Base-by-base conservation (phyloP, 2,329 filamentous ascomycete species). In the Aspergillus brunneoviolaceus region DNA sequence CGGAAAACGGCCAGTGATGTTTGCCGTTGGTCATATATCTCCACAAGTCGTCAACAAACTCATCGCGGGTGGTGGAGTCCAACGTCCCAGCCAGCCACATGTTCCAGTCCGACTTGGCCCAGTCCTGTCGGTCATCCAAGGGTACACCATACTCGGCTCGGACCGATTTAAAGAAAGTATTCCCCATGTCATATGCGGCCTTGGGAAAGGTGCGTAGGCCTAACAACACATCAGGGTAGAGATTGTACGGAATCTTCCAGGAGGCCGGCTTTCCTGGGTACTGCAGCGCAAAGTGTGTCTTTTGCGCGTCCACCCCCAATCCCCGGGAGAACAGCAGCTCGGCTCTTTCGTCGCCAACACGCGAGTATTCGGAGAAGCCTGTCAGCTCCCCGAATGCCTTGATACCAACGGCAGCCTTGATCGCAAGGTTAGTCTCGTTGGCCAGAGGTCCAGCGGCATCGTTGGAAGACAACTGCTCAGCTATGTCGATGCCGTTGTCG, bases 381-480 rank as follows among this genome's bases (percentile, higher is more conserved):
- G 73, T 76, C 39, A 81, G 63, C 47, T 71, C 64, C 11, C 78
- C 77, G 58, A 77, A 81, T 16, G 80, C 79, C 35, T 75, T 76
- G n/a, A 82, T 71, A 0, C 75, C 80, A 7, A 82, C 74, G 5
- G 79, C 78, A 3, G 79, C 74, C 64, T 81, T 81, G 63, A 81
- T 76, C 5, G 79, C 79, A 3, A 82, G 73, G 57, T 78, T 78
- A 6, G 80, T 82, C 63, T 81, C 76, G 53, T 81, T 81, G 10
- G 75, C 68, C 5, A 76, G 68, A 9, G 70, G 67, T 1, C 77
- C 77, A 3, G 76, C 72, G 21, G 74, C 76, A 60, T 81, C 79
- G 59, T 79, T 79, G 6, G 77, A 78, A 4, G 74, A 77, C 33
- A 79, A 67, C 59, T 81, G 79, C 35, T 72, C 66, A 6, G 69